phyloP scores from a whole-genome alignment of 495 filamentous ascomycete genomes.

The Xylaria acuta region DNA sequence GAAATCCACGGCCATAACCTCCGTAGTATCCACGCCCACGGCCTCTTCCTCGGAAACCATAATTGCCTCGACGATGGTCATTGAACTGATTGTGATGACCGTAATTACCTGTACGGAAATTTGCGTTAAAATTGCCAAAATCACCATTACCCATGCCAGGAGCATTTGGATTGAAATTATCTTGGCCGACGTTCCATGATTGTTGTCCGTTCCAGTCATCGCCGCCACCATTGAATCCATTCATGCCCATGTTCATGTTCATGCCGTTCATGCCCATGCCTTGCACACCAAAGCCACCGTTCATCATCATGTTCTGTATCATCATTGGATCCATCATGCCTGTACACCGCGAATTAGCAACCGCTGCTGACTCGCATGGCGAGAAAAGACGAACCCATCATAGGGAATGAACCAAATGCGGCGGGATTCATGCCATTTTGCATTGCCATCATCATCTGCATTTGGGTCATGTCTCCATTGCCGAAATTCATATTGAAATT shows the following conservation, averaged over 20 bases:
- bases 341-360: conserved; percentile 47
- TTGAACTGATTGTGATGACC: conserved; percentile 64
- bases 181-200: conserved; percentile 77
- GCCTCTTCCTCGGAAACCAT: conserved; percentile 65
- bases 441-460: conserved; percentile 75
- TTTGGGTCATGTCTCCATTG: conserved; percentile 74
- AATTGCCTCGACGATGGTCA: conserved; percentile 68
- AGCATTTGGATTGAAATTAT: conserved; percentile 77
- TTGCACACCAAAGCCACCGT: conserved; percentile 75
- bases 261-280: conserved; percentile 92
- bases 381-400: conserved; percentile 76
- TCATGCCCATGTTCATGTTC: conserved; percentile 89
- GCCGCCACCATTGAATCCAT: conserved; percentile 73
- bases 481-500: conserved; percentile 72
- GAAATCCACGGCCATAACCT: conserved; percentile 52
- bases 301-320: conserved; percentile 87
- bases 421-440: conserved; percentile 72
- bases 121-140: conserved; percentile 81
- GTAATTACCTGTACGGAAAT: conserved; percentile 72
- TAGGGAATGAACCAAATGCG: conserved; percentile 68
- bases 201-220: conserved; percentile 71
- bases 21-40: conserved; percentile 65
- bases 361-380: not conserved
- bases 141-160: conserved; percentile 77
- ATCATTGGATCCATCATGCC: conserved; percentile 92